A percentile compares a stretch with the other conserved stretches of the same genome.
phyloP scores from a whole-genome alignment of 2,329 filamentous ascomycete genomes.

The Piedraia hortae region DNA sequence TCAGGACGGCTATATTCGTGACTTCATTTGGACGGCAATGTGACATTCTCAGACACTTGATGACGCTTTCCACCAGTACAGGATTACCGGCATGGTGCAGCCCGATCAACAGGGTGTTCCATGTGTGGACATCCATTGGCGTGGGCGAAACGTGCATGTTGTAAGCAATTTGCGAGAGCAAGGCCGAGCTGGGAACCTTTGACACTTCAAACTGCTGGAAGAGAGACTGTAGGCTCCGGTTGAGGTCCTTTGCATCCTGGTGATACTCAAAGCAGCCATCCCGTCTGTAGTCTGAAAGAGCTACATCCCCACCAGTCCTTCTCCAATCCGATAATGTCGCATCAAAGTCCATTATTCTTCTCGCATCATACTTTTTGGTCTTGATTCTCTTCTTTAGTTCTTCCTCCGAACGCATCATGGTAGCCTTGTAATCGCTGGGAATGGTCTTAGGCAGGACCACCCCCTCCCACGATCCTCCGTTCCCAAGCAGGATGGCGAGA shows the following conservation, averaged over 20 bases:
- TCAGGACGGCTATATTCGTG: constrained; percentile 16
- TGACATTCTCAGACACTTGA: constrained; percentile 9
- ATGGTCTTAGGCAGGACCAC: constrained; percentile 5
- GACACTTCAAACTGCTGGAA: constrained; percentile 6
- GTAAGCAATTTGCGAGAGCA: constrained; percentile 22
- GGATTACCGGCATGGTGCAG: constrained; percentile 18
- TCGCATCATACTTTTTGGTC: constrained; percentile 1
- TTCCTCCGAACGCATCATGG: constrained; percentile 1
- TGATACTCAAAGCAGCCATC: constrained; percentile 14
- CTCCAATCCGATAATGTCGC: constrained; percentile 1
- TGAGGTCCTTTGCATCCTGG: constrained; percentile 6
- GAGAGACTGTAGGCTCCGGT: constrained; percentile 5
- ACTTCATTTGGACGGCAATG: constrained; percentile 21
- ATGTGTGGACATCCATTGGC: constrained; percentile 37
- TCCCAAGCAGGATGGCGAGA: constrained; percentile 4
- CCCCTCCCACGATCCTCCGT: constrained; percentile 1
- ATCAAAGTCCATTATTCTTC: constrained; percentile 1
- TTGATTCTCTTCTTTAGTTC: constrained; percentile 1
- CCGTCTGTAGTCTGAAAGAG: constrained; percentile 12
- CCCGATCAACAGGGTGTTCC: constrained; percentile 42
- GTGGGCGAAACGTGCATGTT: constrained; percentile 36
- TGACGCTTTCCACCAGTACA: constrained; percentile 10
- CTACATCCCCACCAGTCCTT: constrained; percentile 2
- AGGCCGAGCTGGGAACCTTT: constrained; percentile 3
- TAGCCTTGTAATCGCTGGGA: constrained; percentile 5